Conservation (phyloP, 768 basidiomycete species). For the Xanthoconium purpureum region DNA sequence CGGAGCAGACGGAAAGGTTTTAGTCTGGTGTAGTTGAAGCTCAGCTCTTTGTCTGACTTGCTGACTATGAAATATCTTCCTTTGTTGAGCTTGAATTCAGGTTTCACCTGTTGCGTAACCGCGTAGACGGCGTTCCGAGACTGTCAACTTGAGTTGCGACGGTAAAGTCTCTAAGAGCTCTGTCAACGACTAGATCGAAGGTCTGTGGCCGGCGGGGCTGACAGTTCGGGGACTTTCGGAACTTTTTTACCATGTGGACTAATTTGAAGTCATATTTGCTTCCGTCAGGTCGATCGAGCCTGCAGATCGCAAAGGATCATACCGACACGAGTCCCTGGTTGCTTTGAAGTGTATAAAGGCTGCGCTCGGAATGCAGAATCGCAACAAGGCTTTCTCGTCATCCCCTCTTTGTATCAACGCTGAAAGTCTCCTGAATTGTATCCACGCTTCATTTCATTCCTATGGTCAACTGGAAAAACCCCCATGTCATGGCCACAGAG, state of each 20-base stretch:
- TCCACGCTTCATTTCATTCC: slow-evolving; percentile 12
- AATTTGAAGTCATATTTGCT: slow-evolving; percentile 7
- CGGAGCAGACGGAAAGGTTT: slow-evolving; percentile 86
- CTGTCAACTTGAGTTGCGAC: slow-evolving; percentile 5
- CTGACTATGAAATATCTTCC: slow-evolving; percentile 21
- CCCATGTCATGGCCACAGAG: slow-evolving; percentile 18
- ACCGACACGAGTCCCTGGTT: slow-evolving; percentile 21
- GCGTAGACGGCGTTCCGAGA: slow-evolving; percentile 11
- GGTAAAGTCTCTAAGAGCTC: slow-evolving; percentile 5
- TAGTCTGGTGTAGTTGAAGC: slow-evolving; percentile 80
- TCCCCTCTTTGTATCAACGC: slow-evolving; percentile 2
- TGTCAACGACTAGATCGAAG: neutral
- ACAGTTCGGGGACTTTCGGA: neutral
- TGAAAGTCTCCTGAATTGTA: slow-evolving; percentile 6
- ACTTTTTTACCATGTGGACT: neutral
- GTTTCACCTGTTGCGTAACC: slow-evolving; percentile 14
- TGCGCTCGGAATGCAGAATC: neutral
- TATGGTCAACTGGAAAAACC: slow-evolving; percentile 29
- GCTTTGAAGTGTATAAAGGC: slow-evolving; percentile 23
- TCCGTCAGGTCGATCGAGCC: slow-evolving; percentile 4
- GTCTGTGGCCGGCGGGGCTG: neutral
- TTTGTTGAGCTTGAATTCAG: slow-evolving; percentile 25
- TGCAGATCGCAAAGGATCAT: slow-evolving; percentile 4
- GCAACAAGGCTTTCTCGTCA: slow-evolving; percentile 6
- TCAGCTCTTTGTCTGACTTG: slow-evolving; percentile 30